phyloP scores from a whole-genome alignment of 257 asterid genomes.

The Handroanthus guayacan region DNA sequence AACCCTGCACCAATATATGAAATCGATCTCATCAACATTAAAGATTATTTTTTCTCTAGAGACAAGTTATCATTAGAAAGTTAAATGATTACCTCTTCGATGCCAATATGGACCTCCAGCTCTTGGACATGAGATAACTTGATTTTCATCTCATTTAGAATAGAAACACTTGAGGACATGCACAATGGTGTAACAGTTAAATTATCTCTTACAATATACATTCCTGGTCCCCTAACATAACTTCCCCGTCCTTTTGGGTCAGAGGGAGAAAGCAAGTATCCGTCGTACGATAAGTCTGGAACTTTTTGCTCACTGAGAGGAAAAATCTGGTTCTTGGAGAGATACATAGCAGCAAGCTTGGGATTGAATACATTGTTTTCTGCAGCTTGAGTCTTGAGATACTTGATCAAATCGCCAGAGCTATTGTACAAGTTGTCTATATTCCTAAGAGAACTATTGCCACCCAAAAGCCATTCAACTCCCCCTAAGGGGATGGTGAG shows the following conservation, averaged over 20 bases:
- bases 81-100: conserved; percentile 31
- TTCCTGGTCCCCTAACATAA: conserved; percentile 23
- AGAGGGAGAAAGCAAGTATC: background rate
- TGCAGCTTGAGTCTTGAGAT: background rate
- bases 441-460: background rate
- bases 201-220: conserved; percentile 32
- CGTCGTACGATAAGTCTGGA: background rate
- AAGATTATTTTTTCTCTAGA: background rate
- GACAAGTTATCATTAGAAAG: background rate
- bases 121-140: conserved; percentile 28
- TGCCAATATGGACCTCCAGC: conserved; percentile 26
- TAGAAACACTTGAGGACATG: conserved; percentile 4
- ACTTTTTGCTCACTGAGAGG: background rate
- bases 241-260: conserved; percentile 18
- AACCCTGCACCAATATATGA: conserved; percentile 31
- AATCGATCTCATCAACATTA: background rate
- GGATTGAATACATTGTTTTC: conserved; percentile 6
- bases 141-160: conserved; percentile 8
- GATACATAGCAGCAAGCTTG: conserved; percentile 6
- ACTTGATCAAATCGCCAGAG: background rate
- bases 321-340: conserved; percentile 17
- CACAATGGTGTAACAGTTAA: conserved; percentile 23
- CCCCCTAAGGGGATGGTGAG: conserved; percentile 32
- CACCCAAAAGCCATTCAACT: conserved; percentile 16
- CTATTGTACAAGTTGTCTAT: conserved; percentile 34